Base-by-base conservation (phyloP, 148 eudicot genomes). In the Camellia sinensis region DNA sequence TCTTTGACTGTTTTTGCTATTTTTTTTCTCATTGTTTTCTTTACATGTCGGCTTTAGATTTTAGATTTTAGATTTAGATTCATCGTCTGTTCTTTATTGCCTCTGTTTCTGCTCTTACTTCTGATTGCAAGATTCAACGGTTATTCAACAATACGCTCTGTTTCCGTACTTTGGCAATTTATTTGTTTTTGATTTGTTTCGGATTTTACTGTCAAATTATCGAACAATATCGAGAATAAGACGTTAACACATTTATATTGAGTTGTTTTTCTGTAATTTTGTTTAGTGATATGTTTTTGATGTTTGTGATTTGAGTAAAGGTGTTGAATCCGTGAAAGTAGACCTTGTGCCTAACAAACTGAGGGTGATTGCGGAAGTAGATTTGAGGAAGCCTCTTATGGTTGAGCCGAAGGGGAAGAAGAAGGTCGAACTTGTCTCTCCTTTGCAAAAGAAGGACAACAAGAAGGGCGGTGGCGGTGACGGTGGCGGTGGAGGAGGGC, bases 361-460 rank as follows among this genome's bases (percentile, higher is more conserved):
- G 11, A 74, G 85, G 53, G 88, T 87, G 37, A 46, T 56, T 15
- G 93, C 88, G 4, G 76, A 73, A 17, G 57, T 91, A 4, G 94
- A 94, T 81, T 87, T 89, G 18, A 78, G 29, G 18, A 86, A 88
- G 63, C 80, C 92, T 59, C 80, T 72, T 17, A 80, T 17, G 29
- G 22, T 92, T 1, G 90, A 88, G 85, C 63, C 88, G 74, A 90
- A 85, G 56, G 72, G 79, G 0, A 67, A 70, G 78, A 91, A 82
- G 79, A 89, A 80, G 40, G 89, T 87, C 12, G 91, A 94, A 67
- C 79, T 91, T 3, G 60, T 92, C 10, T 88, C 91, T 9, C 95
- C 97, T 0, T 18, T 77, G 54, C 85, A 88, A 0, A 86, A 82
- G 54, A 87, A 88, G 29, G 76, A 37, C 60, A 73, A 80, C 19